Percentiles rank a stretch among this genome's conserved stretches.
Evolutionary conservation across 345 rosid genomes (phyloP).

Genomic region (Jatropha curcas): DNA sequence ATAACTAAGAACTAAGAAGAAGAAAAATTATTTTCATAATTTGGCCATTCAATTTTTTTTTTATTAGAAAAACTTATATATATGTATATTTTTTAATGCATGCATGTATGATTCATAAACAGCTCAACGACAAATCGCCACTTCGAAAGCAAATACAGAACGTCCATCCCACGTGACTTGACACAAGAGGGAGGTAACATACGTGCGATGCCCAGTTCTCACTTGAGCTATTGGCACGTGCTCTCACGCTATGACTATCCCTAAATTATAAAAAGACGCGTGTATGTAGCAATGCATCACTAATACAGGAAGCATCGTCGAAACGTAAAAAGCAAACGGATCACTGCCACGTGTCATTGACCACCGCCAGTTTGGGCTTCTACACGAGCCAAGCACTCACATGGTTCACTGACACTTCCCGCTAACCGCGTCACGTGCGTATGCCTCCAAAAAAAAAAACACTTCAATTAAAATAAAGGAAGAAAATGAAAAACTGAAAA

Average conservation of each 20-base stretch:
- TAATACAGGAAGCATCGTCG: slow-evolving; percentile 19
- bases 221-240: slow-evolving; percentile 49
- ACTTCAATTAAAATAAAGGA: no score
- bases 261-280: slow-evolving; percentile 3
- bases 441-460: background rate
- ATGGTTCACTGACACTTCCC: slow-evolving; percentile 53
- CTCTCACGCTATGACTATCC: slow-evolving; percentile 28
- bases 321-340: slow-evolving; percentile 1
- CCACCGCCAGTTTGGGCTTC: slow-evolving; percentile 53
- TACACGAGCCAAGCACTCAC: slow-evolving; percentile 42
- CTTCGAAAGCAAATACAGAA: slow-evolving; percentile 16
- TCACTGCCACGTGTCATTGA: slow-evolving; percentile 42
- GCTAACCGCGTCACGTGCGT: slow-evolving; percentile 46
- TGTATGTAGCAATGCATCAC: background rate
- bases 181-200: slow-evolving; percentile 4
- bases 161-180: slow-evolving; percentile 29
- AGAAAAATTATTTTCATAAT: no score
- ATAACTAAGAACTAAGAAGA: no score
- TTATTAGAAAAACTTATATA: no score
- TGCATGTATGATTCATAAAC: no score
- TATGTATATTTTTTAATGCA: no score
- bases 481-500: background rate
- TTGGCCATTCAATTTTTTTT: no score
- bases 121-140: background rate
- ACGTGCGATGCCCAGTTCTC: slow-evolving; percentile 36